A percentile compares a stretch with the other conserved stretches of the same genome.
Conservation (phyloP, 371 early-diverging fungal species). For the Mucor indicus region DNA sequence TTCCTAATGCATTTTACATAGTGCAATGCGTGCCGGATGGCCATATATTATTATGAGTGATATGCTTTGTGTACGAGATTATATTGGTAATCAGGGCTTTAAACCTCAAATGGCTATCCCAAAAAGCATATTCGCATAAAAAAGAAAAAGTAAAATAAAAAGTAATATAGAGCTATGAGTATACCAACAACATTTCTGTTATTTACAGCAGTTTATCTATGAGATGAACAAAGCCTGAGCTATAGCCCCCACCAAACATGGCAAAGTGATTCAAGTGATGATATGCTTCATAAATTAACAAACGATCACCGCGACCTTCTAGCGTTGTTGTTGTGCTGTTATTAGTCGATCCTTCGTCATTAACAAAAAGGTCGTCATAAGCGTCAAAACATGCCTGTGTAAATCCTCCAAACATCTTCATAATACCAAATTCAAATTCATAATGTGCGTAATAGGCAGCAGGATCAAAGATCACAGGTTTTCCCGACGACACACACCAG, state of each 20-base stretch:
- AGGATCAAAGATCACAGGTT: conserved; percentile 33
- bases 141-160: no score
- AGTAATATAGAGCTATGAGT: no score
- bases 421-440: conserved; percentile 35
- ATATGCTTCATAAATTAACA: conserved; percentile 26
- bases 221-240: conserved; percentile 10
- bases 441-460: conserved; percentile 31
- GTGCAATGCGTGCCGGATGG: conserved; percentile 46
- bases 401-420: conserved; percentile 38
- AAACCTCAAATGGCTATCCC: conserved; percentile 16
- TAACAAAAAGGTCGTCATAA: conserved; percentile 4
- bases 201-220: conserved; percentile 19
- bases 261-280: conserved; percentile 39
- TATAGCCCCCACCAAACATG: conserved; percentile 36
- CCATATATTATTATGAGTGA: conserved; percentile 55
- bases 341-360: background rate
- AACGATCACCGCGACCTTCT: conserved; percentile 13
- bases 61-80: conserved; percentile 48
- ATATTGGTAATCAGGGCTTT: conserved; percentile 37
- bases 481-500: conserved; percentile 12
- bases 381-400: conserved; percentile 9
- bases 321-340: background rate
- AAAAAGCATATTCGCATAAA: conserved; percentile 18
- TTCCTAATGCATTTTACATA: conserved; percentile 4
- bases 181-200: no score